Evolutionary conservation across 306 rosid species (phyloP), one percentile per base, ranked within the genome.

Genomic region (Gleditsia sinensis): DNA sequence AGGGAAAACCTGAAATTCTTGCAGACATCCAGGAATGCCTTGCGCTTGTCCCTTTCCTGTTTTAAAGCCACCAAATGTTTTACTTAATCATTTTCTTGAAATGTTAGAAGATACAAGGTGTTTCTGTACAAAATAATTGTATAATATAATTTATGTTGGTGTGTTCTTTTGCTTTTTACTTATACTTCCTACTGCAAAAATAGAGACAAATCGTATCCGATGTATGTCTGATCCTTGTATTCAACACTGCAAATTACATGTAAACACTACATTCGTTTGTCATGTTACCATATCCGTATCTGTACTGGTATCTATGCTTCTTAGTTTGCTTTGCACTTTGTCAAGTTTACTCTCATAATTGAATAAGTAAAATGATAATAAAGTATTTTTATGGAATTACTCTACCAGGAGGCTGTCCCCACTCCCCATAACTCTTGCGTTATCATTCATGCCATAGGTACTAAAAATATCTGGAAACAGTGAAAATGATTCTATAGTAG

Each of bases 11-110:
- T 67, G 71, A 67, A 82, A 34, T 55, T 88, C 71, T 74, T 72
- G 85, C 85, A 88, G 67, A 94, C 98, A 70, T 88, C 89, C 53
- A 82, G 78, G 76, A 91, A 91, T 71, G 96, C 94, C 83, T 86
- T 94, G 82, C 89, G 90, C 85, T 91, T 94, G 92, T 91, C 98
- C 83, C 89, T 94, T 71, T 85, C 97, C 98, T 94, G 86, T 68
- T 25, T 76, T 76, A 34, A 79, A 56, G 72, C 14, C 57, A 67
- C 36, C 50, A 54, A 17, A 45, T 34, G 39, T 34, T 48, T 39
- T 64, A 56, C 24, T 17, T 30, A 39, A 40, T 54, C 28, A 12
- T 78, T 20, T 28, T 57, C 20, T 58, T 16, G 69, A 49, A 4
- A 62, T 61, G 64, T 36, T 39, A 71, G 27, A 67, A 75, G 71